Percentiles rank a stretch among this genome's conserved stretches.
These are phyloP conservation scores for Smithsoniella earleae DNA, from an alignment of 163 green algal species.

Conservation along the genomic window DNA sequence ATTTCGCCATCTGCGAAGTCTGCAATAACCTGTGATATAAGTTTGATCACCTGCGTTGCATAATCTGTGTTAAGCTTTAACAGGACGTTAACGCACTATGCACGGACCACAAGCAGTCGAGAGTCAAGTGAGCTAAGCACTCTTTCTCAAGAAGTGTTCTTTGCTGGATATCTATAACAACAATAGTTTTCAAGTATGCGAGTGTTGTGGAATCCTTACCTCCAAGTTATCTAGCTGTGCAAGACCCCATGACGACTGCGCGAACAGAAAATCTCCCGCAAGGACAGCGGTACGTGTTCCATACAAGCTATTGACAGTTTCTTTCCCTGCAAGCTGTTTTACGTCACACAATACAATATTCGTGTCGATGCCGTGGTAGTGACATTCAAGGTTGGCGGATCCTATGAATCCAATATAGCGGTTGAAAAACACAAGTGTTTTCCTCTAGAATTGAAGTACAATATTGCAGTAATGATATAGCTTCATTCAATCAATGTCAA, in stretches of 20 bases:
- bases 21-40: constrained; percentile 92
- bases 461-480: no score
- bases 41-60: constrained; percentile 72
- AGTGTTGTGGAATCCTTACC: no score
- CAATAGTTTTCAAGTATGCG: no score
- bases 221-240: constrained; percentile 97
- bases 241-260: constrained; percentile 92
- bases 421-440: no score
- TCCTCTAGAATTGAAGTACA: no score
- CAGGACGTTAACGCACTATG: no score
- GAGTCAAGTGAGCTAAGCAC: neutral
- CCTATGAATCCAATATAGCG: no score
- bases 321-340: constrained; percentile 58
- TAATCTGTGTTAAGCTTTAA: no score
- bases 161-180: no score
- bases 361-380: no score
- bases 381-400: no score
- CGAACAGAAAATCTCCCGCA: constrained; percentile 95
- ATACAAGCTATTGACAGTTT: constrained; percentile 90
- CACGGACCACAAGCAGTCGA: neutral
- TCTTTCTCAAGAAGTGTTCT: neutral
- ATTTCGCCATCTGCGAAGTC: constrained; percentile 98
- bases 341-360: neutral
- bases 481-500: no score
- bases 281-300: constrained; percentile 92